These are phyloP conservation scores for Daucus carota DNA, from an alignment of 129 eudicot species.

Conservation along the genomic window DNA sequence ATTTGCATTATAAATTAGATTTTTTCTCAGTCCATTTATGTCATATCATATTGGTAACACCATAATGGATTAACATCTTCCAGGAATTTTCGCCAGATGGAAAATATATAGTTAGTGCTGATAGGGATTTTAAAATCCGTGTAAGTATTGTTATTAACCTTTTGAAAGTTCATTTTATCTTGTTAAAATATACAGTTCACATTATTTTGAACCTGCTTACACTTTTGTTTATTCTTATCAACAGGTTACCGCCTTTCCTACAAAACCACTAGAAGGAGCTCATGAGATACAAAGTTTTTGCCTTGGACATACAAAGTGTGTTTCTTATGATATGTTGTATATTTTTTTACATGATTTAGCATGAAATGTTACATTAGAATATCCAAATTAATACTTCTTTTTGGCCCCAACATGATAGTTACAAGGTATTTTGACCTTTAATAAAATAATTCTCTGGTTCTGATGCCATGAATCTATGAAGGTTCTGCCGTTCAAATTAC, in stretches of 20 bases:
- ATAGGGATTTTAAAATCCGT: conserved; percentile 96
- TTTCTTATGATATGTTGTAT: conserved; percentile 11
- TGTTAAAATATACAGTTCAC: neutral
- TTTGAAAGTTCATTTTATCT: neutral
- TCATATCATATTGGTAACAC: neutral
- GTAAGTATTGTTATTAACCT: conserved; percentile 28
- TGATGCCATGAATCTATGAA: too few species aligned
- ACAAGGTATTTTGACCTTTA: too few species aligned
- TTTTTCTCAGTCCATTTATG: neutral
- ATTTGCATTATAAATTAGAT: neutral
- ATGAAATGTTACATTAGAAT: neutral
- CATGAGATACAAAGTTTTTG: conserved; percentile 96
- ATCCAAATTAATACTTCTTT: too few species aligned
- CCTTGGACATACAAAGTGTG: conserved; percentile 89
- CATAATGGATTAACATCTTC: conserved; percentile 16
- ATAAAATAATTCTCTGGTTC: too few species aligned
- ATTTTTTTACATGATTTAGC: neutral
- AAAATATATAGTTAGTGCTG: conserved; percentile 70
- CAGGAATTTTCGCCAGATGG: conserved; percentile 95
- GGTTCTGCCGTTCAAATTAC: neutral
- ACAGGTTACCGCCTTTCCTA: conserved; percentile 81
- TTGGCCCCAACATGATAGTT: too few species aligned
- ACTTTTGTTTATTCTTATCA: conserved; percentile 1
- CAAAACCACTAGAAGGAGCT: conserved; percentile 70
- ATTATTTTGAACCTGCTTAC: neutral